Percentiles rank a stretch among this genome's conserved stretches.
Evolutionary conservation across 2,329 filamentous ascomycete species (phyloP).

Genomic region (Rachicladosporium sp.): DNA sequence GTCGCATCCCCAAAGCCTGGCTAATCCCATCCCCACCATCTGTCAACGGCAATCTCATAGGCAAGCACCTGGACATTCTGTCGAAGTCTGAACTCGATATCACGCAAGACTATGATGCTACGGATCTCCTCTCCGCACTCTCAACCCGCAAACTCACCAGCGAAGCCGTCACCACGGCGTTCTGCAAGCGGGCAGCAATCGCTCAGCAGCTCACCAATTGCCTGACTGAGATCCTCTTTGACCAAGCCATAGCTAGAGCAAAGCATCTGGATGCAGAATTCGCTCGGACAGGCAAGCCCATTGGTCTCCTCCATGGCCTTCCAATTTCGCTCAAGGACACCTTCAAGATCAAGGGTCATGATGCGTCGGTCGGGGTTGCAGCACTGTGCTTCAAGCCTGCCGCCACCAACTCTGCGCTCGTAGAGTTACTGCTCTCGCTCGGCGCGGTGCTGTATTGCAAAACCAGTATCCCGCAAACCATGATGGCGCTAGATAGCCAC

Average conservation of each 20-base stretch:
- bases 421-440: conserved; percentile 30
- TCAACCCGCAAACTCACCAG: conserved; percentile 23
- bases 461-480: conserved; percentile 43
- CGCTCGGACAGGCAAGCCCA: conserved; percentile 22
- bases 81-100: conserved; percentile 40
- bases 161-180: conserved; percentile 28
- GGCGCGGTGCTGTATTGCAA: conserved; percentile 41
- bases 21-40: conserved; percentile 30
- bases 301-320: conserved; percentile 34
- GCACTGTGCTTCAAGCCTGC: conserved; percentile 32
- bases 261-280: conserved; percentile 29
- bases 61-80: conserved; percentile 25
- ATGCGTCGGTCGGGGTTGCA: conserved; percentile 30
- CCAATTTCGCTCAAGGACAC: conserved; percentile 26
- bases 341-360: conserved; percentile 24
- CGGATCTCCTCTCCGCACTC: conserved; percentile 26
- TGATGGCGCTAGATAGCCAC: conserved; percentile 41
- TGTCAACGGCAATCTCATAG: conserved; percentile 28
- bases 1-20: conserved; percentile 34
- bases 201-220: conserved; percentile 37
- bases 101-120: conserved; percentile 42
- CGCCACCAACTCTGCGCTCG: conserved; percentile 27
- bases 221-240: conserved; percentile 30
- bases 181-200: conserved; percentile 36
- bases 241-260: conserved; percentile 26